Conservation (phyloP, 345 rosid genomes). For the Gynandropsis gynandra region DNA sequence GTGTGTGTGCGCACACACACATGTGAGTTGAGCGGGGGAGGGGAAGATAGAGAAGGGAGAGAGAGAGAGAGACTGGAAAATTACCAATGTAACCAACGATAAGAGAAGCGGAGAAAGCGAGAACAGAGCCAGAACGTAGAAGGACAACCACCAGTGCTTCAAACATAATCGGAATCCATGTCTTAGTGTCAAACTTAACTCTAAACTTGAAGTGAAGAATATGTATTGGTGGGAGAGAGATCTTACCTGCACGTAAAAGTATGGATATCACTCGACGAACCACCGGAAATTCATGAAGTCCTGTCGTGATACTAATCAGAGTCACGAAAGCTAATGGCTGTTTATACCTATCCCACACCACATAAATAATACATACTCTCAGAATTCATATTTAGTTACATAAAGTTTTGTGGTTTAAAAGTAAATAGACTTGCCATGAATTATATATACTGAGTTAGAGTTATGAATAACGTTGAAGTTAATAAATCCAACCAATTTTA, state of each 20-base stretch:
- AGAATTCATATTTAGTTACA: no score
- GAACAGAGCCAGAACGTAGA: conserved; percentile 11
- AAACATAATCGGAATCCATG: neutral
- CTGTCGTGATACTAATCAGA: conserved; percentile 6
- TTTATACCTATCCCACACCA: neutral
- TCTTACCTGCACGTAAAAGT: conserved; percentile 12
- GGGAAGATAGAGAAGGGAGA: neutral
- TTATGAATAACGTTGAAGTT: no score
- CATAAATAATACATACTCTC: no score
- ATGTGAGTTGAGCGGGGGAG: no score
- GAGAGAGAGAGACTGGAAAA: neutral
- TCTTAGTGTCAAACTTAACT: no score
- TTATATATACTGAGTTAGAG: no score
- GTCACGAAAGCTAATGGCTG: conserved; percentile 8
- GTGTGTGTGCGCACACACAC: no score
- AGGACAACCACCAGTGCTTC: conserved; percentile 3
- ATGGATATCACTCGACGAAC: conserved; percentile 15
- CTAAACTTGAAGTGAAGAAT: neutral
- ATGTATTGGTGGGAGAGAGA: neutral
- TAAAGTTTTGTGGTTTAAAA: no score
- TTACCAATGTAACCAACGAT: conserved; percentile 13
- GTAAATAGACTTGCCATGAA: no score
- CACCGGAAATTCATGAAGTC: conserved; percentile 14
- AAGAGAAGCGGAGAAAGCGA: conserved; percentile 16
- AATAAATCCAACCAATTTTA: no score